Evolutionary conservation across 78 protist species (phyloP), one percentile per base, ranked within the genome.

Genomic region (Neovahlkampfia damariscottae): DNA sequence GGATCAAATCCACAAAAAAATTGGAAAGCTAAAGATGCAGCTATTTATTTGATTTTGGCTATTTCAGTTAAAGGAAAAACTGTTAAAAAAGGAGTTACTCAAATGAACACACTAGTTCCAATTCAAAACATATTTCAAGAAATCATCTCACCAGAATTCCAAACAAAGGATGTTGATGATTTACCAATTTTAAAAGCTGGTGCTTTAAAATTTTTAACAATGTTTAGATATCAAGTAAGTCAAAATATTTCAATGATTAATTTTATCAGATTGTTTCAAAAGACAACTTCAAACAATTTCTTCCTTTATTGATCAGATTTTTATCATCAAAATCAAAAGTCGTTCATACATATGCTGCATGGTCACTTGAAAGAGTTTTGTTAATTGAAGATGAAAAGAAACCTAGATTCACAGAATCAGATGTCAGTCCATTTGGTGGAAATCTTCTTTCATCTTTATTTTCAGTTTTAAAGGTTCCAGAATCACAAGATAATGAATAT

Each of bases 21-120:
- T 40, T 92, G 94, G 95, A 28, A 77, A 38, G 58, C 89, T 19
- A 94, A 89, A 82, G 96, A 94, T 75, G 82, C 72, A 9, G 94
- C 95, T 29, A 91, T 94, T 75, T 93, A 84, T 74, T 82, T 94
- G 40, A 78, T 90, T 31, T 83, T 89, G 19, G 94, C 98, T 5
- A 80, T 94, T 32, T 88, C 96, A 3, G 72, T 91, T 58, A 82
- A 71, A 30, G n/a, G 79, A 29, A 41, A 27, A 29, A 31, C 86
- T 1, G 8, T 71, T 10, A 0, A 0, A 29, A 27, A 0, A 2
- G 87, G 91, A 29, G 62, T 82, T 1, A 81, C 82, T 5, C 37
- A 41, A 38, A 31, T 38, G n/a, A 86, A 72, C 81, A 3, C 8
- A 39, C 9, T 41, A 32, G 67, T 90, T 62, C 8, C 71, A 41